These are phyloP conservation scores for Aspergillus proliferans DNA, from an alignment of 2,329 filamentous ascomycete genomes.

Conservation along the genomic window DNA sequence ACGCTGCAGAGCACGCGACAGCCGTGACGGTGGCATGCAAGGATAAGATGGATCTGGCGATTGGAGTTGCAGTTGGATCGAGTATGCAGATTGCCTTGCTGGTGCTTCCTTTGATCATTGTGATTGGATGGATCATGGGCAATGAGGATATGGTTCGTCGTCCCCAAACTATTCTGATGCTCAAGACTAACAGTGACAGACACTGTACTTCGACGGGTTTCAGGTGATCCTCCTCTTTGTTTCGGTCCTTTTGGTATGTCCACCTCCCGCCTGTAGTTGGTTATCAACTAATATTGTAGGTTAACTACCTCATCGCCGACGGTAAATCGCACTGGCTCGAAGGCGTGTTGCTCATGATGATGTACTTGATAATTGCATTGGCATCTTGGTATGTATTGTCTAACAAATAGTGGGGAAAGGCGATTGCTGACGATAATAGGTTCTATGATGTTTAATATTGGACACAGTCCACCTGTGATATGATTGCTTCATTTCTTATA, in stretches of 20 bases:
- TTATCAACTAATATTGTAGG: constrained; percentile 26
- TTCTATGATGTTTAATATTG: constrained; percentile 6
- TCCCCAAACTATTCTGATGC: no score
- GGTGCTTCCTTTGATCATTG: constrained; percentile 54
- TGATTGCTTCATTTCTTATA: no score
- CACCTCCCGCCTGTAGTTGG: background rate
- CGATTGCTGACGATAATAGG: constrained; percentile 5
- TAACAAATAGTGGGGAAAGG: background rate
- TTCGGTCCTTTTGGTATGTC: constrained; percentile 39
- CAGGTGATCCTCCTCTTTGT: constrained; percentile 66
- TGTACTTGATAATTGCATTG: constrained; percentile 58
- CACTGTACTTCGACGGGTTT: constrained; percentile 79
- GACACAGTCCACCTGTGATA: no score
- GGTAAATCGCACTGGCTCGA: constrained; percentile 57
- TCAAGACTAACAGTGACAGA: constrained; percentile 30
- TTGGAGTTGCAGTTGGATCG: constrained; percentile 60
- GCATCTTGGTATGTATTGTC: constrained; percentile 46
- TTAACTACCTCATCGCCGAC: constrained; percentile 59
- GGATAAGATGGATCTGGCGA: constrained; percentile 64
- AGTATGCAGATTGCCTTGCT: constrained; percentile 61
- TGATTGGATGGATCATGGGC: constrained; percentile 55
- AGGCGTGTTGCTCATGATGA: constrained; percentile 53
- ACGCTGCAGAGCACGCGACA: constrained; percentile 61
- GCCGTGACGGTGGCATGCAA: constrained; percentile 57
- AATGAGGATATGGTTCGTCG: constrained; percentile 50